Percentiles rank a stretch among this genome's conserved stretches.
These are phyloP conservation scores for Dimocarpus longan DNA, from an alignment of 345 rosid genomes.

Conservation along the genomic window DNA sequence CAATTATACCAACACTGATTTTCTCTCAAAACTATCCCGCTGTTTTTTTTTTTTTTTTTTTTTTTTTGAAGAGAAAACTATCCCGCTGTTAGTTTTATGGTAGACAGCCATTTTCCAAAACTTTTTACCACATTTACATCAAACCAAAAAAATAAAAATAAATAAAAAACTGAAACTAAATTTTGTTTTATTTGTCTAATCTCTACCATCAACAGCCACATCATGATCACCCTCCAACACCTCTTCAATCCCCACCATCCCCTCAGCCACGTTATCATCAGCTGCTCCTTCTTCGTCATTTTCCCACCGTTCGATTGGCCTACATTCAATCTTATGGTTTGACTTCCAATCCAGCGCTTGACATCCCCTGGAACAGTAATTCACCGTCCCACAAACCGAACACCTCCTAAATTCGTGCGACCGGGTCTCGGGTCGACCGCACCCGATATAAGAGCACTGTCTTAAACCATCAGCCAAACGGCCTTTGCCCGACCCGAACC, in stretches of 20 bases:
- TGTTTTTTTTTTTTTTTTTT: too few species aligned
- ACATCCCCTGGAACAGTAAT: slow-evolving; percentile 90
- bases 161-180: background rate
- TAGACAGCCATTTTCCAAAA: background rate
- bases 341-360: slow-evolving; percentile 93
- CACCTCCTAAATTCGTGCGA: slow-evolving; percentile 81
- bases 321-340: slow-evolving; percentile 73
- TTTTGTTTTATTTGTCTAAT: background rate
- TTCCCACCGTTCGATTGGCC: slow-evolving; percentile 52
- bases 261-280: slow-evolving; percentile 32
- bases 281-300: slow-evolving; percentile 29
- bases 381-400: slow-evolving; percentile 79
- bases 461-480: slow-evolving; percentile 28
- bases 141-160: background rate
- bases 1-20: background rate
- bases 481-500: slow-evolving; percentile 48
- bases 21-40: background rate
- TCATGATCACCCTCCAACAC: slow-evolving; percentile 2
- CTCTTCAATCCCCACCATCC: slow-evolving; percentile 33
- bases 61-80: too few species aligned
- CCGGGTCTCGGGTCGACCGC: slow-evolving; percentile 88
- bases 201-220: slow-evolving; percentile 1
- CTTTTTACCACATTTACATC: background rate
- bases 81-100: background rate
- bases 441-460: slow-evolving; percentile 55